A percentile compares a stretch with the other conserved stretches of the same genome.
These are phyloP conservation scores for Serendipita vermifera DNA, from an alignment of 768 basidiomycete species.

Conservation along the genomic window DNA sequence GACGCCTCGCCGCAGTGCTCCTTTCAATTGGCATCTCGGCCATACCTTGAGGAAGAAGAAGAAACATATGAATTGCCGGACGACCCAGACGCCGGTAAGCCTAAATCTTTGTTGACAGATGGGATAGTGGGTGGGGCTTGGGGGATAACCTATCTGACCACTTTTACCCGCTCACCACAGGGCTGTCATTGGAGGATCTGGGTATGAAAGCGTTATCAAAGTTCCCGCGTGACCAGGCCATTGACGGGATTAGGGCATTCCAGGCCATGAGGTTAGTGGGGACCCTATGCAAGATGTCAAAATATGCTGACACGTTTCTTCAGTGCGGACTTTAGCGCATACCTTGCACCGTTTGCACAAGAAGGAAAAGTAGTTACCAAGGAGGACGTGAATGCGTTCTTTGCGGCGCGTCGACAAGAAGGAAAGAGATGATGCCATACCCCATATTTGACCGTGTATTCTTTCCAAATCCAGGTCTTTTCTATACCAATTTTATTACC, in stretches of 20 bases:
- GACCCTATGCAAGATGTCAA: background rate
- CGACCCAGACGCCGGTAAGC: slow-evolving; percentile 66
- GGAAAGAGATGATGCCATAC: background rate
- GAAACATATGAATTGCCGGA: slow-evolving; percentile 77
- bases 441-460: slow-evolving; percentile 1
- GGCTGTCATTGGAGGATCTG: slow-evolving; percentile 67
- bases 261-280: slow-evolving; percentile 60
- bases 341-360: slow-evolving; percentile 67
- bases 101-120: background rate
- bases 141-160: background rate
- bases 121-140: background rate
- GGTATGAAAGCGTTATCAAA: slow-evolving; percentile 56
- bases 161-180: slow-evolving; percentile 24
- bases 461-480: too few relatives aligned
- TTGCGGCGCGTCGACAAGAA: slow-evolving; percentile 28
- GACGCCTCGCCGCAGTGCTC: background rate
- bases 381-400: slow-evolving; percentile 55
- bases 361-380: slow-evolving; percentile 63
- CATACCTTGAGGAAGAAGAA: slow-evolving; percentile 61
- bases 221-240: slow-evolving; percentile 64
- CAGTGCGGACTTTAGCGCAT: slow-evolving; percentile 59
- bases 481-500: too few relatives aligned
- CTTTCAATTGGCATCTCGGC: slow-evolving; percentile 26
- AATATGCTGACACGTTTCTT: slow-evolving; percentile 9
- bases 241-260: slow-evolving; percentile 75